Base-by-base conservation (phyloP, 1,284 basidiomycete genomes). In the Neonothopanus nambi region DNA sequence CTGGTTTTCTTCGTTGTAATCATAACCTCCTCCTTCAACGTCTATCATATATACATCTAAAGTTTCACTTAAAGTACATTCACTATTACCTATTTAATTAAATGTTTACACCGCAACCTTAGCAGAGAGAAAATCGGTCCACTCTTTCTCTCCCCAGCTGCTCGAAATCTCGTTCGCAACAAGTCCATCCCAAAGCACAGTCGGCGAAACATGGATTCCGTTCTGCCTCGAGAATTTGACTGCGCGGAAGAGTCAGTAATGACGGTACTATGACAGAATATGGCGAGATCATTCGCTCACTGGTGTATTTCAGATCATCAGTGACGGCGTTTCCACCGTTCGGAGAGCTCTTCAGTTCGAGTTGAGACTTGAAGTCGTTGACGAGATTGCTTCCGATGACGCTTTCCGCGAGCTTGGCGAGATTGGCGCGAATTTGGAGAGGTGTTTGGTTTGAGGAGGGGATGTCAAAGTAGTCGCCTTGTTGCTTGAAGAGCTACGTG, bases 151-250 rank as follows among this genome's bases (percentile, higher is more conserved):
- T 5, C 82, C 86, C 87, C 92, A 98, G 9, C 85, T 83, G 60
- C 90, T 93, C 3, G 89, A 92, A 42, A 97, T 80, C 56, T 90
- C 85, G 44, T 76, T 80, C 18, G 85, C 90, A 54, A 94, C 69
- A 30, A 98, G 73, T 6, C 95, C 95, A 65, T 95, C 89, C 83
- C 88, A 92, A 2, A 94, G 72, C 0, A 83, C 89, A 8, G 93
- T 93, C 2, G 95, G 94, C 28, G 93, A 95, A 48, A 96, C 92
- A 63, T 97, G 95, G 49, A 97, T 85, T 5, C 91, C 79, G 61
- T 97, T 97, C 76, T 97, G 95, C 58, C 95, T 79, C 5, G 91
- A 85, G 66, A 90, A 87, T 72, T 96, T 96, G 74, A 94, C 86
- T 89, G 15, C 11, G 4, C 9, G 24, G 11, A 17, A 9, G 17